Evolutionary conservation across 208 protist species (phyloP).

Genomic region (Trypanosomatidae sp.): DNA sequence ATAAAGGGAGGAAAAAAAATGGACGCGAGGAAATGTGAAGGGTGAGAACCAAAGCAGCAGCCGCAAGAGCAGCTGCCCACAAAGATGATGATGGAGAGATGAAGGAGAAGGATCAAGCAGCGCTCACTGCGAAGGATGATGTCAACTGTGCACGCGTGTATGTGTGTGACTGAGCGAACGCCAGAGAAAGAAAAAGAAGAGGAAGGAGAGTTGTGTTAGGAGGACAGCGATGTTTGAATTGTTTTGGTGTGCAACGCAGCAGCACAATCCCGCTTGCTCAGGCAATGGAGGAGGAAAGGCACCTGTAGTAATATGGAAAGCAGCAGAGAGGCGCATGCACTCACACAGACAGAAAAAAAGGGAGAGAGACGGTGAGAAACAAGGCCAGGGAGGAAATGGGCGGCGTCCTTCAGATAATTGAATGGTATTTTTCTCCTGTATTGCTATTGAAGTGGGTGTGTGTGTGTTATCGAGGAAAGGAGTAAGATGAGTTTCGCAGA

Average conservation of each 20-base stretch:
- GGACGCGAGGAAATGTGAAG: conserved; percentile 9
- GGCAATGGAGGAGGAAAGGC: background rate
- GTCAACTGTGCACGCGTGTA: background rate
- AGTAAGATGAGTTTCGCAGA: too few relatives aligned
- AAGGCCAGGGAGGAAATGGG: background rate
- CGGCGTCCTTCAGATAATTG: background rate
- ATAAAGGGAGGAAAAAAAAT: conserved; percentile 1
- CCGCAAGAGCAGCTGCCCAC: background rate
- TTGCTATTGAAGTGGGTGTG: background rate
- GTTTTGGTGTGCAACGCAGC: background rate
- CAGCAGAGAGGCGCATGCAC: background rate
- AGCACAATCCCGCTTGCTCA: background rate
- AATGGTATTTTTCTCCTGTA: too few relatives aligned
- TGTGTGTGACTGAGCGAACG: background rate
- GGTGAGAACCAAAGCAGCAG: background rate
- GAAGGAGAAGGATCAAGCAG: background rate
- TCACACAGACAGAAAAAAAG: background rate
- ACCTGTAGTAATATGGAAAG: background rate
- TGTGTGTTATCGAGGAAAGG: background rate
- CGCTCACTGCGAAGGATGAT: background rate
- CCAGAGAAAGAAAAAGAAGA: conserved; percentile 1
- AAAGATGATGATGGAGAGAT: background rate
- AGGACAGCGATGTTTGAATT: conserved; percentile 1
- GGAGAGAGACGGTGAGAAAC: conserved; percentile 1
- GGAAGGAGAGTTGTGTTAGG: background rate